Base-by-base conservation (phyloP, 1,139 yeast species). In the Blastobotrys apis region DNA sequence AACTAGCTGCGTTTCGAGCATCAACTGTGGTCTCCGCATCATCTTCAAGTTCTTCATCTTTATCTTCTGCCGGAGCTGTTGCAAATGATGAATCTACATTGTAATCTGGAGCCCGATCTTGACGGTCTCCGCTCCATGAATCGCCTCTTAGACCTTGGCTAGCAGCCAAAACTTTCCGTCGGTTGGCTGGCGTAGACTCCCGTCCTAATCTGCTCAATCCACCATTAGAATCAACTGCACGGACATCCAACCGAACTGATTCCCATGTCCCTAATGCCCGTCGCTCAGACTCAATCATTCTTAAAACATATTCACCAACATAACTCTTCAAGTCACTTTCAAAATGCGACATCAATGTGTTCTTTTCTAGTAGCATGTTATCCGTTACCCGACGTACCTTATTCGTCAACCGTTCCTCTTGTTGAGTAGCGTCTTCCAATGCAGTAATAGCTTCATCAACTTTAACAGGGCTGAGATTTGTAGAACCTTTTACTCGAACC, bases 361-460 rank as follows among this genome's bases (percentile, higher is more conserved):
- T 65, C 50, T 80, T 74, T 62, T 90, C 97, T 37, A 78, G 72
- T 37, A 85, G 64, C 88, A 92, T 84, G 62, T 88, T 95, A 36
- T 82, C 84, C 5, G 95, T 84, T 21, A 92, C 84, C 50, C 95
- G 72, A 47, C 83, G 80, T 29, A 90, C 82, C 57, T 86, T 94
- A 50, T 77, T 68, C 16, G 81, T 78, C 45, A 90, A 70, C 31
- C 80, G 81, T 53, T 84, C 86, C 59, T 90, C 96, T 10, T 77
- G 73, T 50, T 78, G 78, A n/a, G 84, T 77, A 1, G 96, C 94
- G 38, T 77, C 78, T 58, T 90, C 95, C 45, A 90, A 71, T 10
- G 86, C 72, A 44, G 82, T 71, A 34, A 90, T 76, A 0, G 97
- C 95, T 53, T 90, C 97, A 57, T 92, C 97, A 1, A 88, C 95